Base-by-base conservation (phyloP, 495 filamentous ascomycete genomes). In the Lasiosphaeris hirsuta region DNA sequence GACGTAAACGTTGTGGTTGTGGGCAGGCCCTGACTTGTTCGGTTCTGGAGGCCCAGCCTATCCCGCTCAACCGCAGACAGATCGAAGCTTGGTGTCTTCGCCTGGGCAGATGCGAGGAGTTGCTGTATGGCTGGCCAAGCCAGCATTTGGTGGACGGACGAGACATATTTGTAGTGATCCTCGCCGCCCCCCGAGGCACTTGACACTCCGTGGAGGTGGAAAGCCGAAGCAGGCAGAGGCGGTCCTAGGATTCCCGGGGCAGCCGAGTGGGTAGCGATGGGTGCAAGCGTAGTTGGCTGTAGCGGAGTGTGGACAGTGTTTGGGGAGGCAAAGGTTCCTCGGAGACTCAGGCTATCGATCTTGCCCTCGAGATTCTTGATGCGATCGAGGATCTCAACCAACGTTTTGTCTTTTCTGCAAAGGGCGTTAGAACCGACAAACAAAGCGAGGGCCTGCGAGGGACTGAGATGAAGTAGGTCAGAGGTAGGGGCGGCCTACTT, bases 321-420 rank as follows among this genome's bases (percentile, higher is more conserved):
- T 40, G 66, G 59, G 18, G 66, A 38, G 13, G 59, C 59, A 57
- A 62, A 56, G 10, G 54, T 37, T 19, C 59, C 61, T 34, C 64
- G 58, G 23, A 61, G 54, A 59, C 62, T 59, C n/a, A 79, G 60
- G 42, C 59, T 66, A 54, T 81, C 80, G 59, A 81, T 69, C 54
- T 80, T 80, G 42, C 61, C 65, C 62, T 84, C 80, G 15, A 85
- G 66, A 39, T 70, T 72, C 60, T 76, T 79, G 39, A 85, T 72
- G 33, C 75, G 72, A 43, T 83, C 79, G 14, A 85, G 70, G 51
- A 85, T 85, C 57, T 85, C 78, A 33, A 80, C 73, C 49, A 85
- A 70, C 19, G 81, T 85, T 66, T 82, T 84, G 66, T 86, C 83
- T 65, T 85, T 85, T 57, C 81, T 85, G 58, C 13, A 54, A 30